A percentile compares a stretch with the other conserved stretches of the same genome.
phyloP scores from a whole-genome alignment of 1,284 basidiomycete species.

The Fistulinella cinereoalba region DNA sequence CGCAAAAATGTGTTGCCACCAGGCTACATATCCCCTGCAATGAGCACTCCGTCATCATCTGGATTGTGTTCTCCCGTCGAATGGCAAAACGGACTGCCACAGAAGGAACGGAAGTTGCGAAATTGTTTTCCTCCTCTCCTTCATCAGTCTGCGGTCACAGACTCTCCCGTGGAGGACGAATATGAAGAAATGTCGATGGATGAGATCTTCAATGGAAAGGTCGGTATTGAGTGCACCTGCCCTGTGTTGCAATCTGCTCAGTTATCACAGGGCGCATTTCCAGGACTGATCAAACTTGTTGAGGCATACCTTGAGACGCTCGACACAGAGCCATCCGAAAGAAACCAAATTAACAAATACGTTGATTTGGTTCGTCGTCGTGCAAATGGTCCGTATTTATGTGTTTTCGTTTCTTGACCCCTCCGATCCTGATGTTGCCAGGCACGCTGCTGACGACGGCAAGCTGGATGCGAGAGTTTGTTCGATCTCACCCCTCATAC shows the following conservation, averaged over 20 bases:
- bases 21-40: slow-evolving; percentile 39
- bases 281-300: slow-evolving; percentile 84
- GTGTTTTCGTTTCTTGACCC: not conserved
- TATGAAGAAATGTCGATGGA: slow-evolving; percentile 90
- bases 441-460: slow-evolving; percentile 88
- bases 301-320: slow-evolving; percentile 86
- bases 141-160: slow-evolving; percentile 42
- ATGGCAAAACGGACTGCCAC: slow-evolving; percentile 24
- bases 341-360: slow-evolving; percentile 72
- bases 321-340: slow-evolving; percentile 69
- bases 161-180: slow-evolving; percentile 69
- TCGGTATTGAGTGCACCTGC: slow-evolving; percentile 26
- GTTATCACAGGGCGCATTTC: slow-evolving; percentile 60
- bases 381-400: slow-evolving; percentile 64
- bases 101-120: slow-evolving; percentile 61
- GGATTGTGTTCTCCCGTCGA: slow-evolving; percentile 50
- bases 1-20: slow-evolving; percentile 81
- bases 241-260: slow-evolving; percentile 4
- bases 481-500: slow-evolving; percentile 87
- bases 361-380: slow-evolving; percentile 76
- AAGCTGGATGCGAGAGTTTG: slow-evolving; percentile 91
- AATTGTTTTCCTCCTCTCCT: slow-evolving; percentile 69
- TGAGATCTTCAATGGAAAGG: slow-evolving; percentile 94
- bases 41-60: slow-evolving; percentile 49
- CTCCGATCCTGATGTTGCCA: slow-evolving; percentile 31